phyloP scores from a whole-genome alignment of 2,329 filamentous ascomycete species.

The Ceratocystis smalleyi region DNA sequence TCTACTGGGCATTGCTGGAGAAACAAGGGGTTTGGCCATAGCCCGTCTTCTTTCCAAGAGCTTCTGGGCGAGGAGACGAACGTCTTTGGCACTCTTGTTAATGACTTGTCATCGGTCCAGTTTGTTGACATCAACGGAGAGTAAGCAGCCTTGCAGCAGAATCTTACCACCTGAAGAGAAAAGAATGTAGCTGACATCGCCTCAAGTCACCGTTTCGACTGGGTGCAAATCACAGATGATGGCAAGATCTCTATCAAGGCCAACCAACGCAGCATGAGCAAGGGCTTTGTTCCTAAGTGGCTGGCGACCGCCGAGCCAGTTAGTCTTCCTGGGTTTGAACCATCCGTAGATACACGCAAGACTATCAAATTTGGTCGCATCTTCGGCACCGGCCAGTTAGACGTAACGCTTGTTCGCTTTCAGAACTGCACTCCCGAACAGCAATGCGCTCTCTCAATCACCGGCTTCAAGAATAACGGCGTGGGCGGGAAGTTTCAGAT shows the following conservation, averaged over 20 bases:
- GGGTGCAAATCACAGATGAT: constrained; percentile 21
- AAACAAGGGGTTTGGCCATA: constrained; percentile 22
- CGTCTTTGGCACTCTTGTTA: constrained; percentile 15
- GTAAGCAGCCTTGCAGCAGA: constrained; percentile 3
- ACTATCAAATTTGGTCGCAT: constrained; percentile 18
- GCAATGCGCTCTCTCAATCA: constrained; percentile 12
- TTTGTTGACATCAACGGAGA: constrained; percentile 20
- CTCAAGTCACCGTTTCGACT: constrained; percentile 5
- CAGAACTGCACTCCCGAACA: background rate
- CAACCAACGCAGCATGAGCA: constrained; percentile 19
- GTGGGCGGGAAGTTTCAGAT: constrained; percentile 17
- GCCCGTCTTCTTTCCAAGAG: constrained; percentile 24
- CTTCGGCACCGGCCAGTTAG: constrained; percentile 14
- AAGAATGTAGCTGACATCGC: constrained; percentile 18
- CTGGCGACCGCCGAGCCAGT: background rate
- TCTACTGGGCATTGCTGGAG: constrained; percentile 23
- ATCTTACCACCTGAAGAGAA: background rate
- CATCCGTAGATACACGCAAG: background rate
- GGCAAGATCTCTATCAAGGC: constrained; percentile 21
- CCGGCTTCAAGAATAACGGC: constrained; percentile 18
- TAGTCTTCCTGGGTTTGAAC: background rate
- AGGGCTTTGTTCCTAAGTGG: constrained; percentile 16
- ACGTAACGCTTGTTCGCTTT: background rate
- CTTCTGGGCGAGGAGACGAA: constrained; percentile 16
- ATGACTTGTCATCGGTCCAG: constrained; percentile 17